A percentile compares a stretch with the other conserved stretches of the same genome.
phyloP scores from a whole-genome alignment of 108 stramenopile species.

The Chaetoceros tenuissimus region DNA sequence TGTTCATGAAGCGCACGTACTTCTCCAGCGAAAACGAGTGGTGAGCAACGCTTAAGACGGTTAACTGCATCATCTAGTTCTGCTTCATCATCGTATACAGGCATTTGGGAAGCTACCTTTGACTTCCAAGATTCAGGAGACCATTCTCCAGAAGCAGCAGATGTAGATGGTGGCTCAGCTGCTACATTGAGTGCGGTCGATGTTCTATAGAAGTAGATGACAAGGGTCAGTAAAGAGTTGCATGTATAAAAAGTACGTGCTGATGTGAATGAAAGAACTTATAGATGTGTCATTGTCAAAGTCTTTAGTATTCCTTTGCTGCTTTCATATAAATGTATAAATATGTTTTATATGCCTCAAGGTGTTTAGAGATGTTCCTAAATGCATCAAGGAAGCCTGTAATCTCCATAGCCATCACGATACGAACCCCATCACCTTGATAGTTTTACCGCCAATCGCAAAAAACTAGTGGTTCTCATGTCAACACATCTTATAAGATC shows the following conservation, averaged over 20 bases:
- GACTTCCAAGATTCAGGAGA: constrained; percentile 68
- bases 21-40: constrained; percentile 89
- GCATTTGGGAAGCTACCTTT: constrained; percentile 62
- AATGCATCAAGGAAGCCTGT: too few species aligned
- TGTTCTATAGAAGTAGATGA: background rate
- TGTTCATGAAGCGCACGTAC: constrained; percentile 85
- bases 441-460: background rate
- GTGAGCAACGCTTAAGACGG: constrained; percentile 47
- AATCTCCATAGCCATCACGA: too few species aligned
- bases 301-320: background rate
- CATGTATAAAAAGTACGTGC: background rate
- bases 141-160: constrained; percentile 48
- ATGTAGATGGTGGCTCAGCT: constrained; percentile 11
- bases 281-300: too few species aligned
- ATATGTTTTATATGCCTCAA: background rate
- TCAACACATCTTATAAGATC: background rate
- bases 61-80: constrained; percentile 52
- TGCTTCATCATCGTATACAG: constrained; percentile 64
- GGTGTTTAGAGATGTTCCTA: background rate
- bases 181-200: constrained; percentile 7
- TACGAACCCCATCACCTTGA: background rate
- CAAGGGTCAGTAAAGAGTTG: background rate
- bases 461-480: background rate
- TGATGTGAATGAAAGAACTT: too few species aligned
- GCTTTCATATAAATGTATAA: background rate